phyloP scores from a whole-genome alignment of 257 asterid genomes.

The Handroanthus guayacan region DNA sequence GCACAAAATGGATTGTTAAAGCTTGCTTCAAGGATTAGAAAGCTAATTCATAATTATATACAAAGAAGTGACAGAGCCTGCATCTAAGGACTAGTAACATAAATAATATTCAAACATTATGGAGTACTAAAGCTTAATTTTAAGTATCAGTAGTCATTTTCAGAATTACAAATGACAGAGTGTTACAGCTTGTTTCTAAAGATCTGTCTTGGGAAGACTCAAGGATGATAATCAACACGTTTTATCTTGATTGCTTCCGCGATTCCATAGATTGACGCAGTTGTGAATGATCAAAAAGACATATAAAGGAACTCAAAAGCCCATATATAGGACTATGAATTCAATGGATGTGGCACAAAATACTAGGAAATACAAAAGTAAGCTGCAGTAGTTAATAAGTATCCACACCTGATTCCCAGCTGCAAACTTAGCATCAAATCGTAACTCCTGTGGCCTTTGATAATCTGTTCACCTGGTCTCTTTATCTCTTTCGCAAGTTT shows the following conservation, averaged over 20 bases:
- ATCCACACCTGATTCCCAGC: constrained; percentile 91
- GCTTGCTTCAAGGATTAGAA: not conserved
- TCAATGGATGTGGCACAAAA: constrained; percentile 4
- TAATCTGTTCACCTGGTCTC: constrained; percentile 90
- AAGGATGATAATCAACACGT: not conserved
- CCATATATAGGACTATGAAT: not conserved
- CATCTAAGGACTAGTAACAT: not conserved
- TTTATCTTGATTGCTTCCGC: not conserved
- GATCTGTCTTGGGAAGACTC: not conserved
- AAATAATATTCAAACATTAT: constrained; percentile 2
- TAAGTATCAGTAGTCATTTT: not conserved
- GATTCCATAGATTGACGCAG: no score
- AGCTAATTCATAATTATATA: not conserved
- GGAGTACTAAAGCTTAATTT: not conserved
- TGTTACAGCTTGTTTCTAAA: not conserved
- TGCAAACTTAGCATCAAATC: constrained; percentile 97
- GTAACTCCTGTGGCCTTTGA: constrained; percentile 97
- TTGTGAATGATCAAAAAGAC: no score
- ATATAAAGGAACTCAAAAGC: no score
- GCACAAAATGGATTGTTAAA: not conserved
- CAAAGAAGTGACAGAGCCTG: not conserved
- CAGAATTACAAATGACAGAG: not conserved
- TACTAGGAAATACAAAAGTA: constrained; percentile 3
- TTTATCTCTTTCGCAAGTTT: constrained; percentile 74
- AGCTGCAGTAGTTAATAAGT: not conserved